A percentile compares a stretch with the other conserved stretches of the same genome.
phyloP scores from a whole-genome alignment of 2,329 filamentous ascomycete species.

The Lasiodiplodia gonubiensis region DNA sequence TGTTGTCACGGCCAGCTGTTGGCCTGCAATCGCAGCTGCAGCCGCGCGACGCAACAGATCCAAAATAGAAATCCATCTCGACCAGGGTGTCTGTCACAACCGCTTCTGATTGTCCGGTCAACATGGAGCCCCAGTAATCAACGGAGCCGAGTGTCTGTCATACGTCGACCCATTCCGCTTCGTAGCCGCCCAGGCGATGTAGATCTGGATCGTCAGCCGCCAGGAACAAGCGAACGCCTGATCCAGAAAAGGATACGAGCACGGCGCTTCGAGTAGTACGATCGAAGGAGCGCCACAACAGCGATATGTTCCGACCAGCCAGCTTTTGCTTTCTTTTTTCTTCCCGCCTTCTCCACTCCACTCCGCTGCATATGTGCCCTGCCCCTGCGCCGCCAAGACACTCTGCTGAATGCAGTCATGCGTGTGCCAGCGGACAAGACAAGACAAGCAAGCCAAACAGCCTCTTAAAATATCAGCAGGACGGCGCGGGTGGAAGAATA shows the following conservation, averaged over 20 bases:
- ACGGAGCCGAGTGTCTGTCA: not conserved
- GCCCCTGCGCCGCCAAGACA: not conserved
- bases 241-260: not conserved
- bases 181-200: not conserved
- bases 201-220: constrained; percentile 13
- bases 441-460: not conserved
- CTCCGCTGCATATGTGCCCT: not conserved
- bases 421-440: not conserved
- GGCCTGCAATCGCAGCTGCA: not conserved
- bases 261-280: constrained; percentile 19
- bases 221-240: constrained; percentile 5
- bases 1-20: not conserved
- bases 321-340: not conserved
- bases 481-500: not conserved
- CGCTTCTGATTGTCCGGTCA: not conserved
- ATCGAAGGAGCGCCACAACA: not conserved
- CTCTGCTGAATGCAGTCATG: not conserved
- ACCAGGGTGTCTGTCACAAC: not conserved
- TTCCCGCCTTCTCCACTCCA: not conserved
- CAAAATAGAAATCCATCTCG: not conserved
- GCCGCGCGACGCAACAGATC: not conserved
- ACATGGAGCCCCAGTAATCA: not conserved
- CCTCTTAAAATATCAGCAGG: not conserved
- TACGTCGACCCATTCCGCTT: not conserved
- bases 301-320: not conserved